A percentile compares a stretch with the other conserved stretches of the same genome.
Conservation (phyloP, 257 asterid species). For the Apocynum venetum region DNA sequence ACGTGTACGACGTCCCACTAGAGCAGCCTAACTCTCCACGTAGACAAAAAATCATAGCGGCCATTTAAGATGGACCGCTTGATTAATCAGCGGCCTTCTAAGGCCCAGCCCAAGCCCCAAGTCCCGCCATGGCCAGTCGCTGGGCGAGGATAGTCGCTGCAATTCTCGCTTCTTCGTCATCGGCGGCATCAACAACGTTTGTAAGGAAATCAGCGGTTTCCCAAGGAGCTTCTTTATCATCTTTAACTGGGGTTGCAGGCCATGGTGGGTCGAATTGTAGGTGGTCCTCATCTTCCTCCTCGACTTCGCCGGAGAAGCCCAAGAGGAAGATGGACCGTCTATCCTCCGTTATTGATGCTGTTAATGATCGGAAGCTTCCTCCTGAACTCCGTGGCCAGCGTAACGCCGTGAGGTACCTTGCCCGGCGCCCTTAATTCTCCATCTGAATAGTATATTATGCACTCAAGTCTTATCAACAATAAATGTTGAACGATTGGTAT, state of each 20-base stretch:
- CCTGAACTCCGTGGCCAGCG: conserved; percentile 90
- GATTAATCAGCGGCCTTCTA: neutral
- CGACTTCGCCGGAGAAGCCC: conserved; percentile 29
- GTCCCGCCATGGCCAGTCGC: conserved; percentile 47
- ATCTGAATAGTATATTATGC: neutral
- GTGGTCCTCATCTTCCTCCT: conserved; percentile 28
- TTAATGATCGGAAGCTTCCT: conserved; percentile 81
- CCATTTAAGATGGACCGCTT: neutral
- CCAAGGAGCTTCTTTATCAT: conserved; percentile 9
- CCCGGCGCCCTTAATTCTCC: no score
- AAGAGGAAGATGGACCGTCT: conserved; percentile 55
- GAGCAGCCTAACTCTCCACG: neutral
- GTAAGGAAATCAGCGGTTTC: conserved; percentile 19
- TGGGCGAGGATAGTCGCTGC: conserved; percentile 28
- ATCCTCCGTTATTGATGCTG: conserved; percentile 71
- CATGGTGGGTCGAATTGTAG: conserved; percentile 16
- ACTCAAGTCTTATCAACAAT: neutral
- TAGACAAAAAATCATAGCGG: neutral
- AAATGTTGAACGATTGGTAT: neutral
- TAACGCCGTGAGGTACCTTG: conserved; percentile 55
- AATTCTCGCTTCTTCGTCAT: neutral
- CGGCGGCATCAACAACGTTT: conserved; percentile 30
- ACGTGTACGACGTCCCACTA: neutral
- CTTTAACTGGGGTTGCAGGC: conserved; percentile 7
- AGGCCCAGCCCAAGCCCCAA: conserved; percentile 1